Conservation (phyloP, 441 rosid genomes). For the Populus trichocarpa region DNA sequence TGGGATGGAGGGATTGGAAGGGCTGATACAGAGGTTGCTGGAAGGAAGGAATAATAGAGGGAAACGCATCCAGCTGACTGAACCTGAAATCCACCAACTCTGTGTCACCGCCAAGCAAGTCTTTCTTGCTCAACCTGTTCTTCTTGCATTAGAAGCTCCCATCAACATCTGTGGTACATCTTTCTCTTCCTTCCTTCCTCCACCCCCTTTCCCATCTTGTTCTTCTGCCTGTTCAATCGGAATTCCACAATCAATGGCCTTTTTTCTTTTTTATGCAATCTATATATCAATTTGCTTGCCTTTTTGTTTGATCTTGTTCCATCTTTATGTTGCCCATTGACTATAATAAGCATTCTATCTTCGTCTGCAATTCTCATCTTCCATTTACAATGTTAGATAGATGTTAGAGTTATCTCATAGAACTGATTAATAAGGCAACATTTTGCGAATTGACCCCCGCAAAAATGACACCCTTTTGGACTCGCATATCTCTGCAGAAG, state of each 20-base stretch:
- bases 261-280: neutral
- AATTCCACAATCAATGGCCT: neutral
- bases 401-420: neutral
- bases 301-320: neutral
- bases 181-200: neutral
- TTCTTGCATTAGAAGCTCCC: slow-evolving; percentile 53
- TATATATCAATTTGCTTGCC: neutral
- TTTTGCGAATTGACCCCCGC: neutral
- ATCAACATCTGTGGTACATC: slow-evolving; percentile 49
- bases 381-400: neutral
- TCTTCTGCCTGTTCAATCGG: neutral
- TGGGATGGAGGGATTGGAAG: slow-evolving; percentile 46
- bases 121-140: slow-evolving; percentile 49
- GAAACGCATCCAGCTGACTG: slow-evolving; percentile 32
- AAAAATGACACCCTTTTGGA: neutral
- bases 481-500: neutral
- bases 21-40: slow-evolving; percentile 38
- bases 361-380: neutral
- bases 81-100: slow-evolving; percentile 45
- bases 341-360: neutral
- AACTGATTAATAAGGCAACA: neutral
- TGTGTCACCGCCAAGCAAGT: slow-evolving; percentile 45
- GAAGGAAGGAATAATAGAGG: slow-evolving; percentile 39
- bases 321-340: neutral
- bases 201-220: neutral